Evolutionary conservation across 495 filamentous ascomycete species (phyloP).

Genomic region (Echria macrotheca): DNA sequence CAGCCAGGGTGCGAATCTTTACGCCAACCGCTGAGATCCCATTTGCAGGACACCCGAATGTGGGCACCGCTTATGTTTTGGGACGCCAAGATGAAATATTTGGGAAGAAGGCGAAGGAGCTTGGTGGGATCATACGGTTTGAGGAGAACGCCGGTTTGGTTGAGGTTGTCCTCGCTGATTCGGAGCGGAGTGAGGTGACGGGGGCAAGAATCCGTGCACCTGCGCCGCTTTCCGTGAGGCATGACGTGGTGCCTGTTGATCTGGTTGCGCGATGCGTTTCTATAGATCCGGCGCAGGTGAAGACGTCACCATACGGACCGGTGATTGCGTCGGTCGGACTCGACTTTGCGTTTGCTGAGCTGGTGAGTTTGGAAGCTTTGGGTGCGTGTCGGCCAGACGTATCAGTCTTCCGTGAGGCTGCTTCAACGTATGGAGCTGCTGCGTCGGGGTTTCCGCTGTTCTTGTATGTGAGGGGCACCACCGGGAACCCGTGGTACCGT

Average conservation of each 20-base stretch:
- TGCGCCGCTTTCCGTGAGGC: neutral
- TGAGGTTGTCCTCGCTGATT: neutral
- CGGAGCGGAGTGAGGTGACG: neutral
- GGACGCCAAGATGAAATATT: neutral
- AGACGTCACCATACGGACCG: neutral
- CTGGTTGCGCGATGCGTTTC: neutral
- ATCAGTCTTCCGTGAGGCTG: neutral
- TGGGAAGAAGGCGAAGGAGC: neutral
- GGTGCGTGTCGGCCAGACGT: neutral
- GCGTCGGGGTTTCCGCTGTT: neutral
- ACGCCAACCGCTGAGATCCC: neutral
- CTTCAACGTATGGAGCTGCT: neutral
- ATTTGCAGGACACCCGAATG: conserved; percentile 1
- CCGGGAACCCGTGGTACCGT: too few relatives aligned
- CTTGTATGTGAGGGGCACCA: neutral
- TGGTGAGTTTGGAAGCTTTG: neutral
- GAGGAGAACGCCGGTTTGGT: conserved; percentile 1
- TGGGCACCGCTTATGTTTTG: neutral
- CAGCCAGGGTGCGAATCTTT: neutral
- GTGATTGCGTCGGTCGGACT: conserved; percentile 1
- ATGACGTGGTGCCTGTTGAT: neutral
- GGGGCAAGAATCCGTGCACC: neutral
- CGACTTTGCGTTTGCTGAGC: neutral
- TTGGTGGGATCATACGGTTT: neutral
- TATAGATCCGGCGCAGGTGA: neutral